These are phyloP conservation scores for Candida methanosorbosa DNA, from an alignment of 805 yeast species.

Conservation along the genomic window DNA sequence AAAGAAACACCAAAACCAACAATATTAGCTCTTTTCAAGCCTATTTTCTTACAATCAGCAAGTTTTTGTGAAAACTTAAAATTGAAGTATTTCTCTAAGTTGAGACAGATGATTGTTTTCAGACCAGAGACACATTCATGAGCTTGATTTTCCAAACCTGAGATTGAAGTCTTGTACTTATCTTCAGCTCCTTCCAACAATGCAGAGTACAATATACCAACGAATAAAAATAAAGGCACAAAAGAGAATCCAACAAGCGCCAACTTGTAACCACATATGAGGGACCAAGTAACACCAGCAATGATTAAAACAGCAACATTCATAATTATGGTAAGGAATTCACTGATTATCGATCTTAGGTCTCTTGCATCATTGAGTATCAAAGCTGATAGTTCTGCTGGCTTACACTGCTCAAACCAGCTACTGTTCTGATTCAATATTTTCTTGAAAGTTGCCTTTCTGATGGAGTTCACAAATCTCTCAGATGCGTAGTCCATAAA, in stretches of 20 bases:
- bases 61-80: conserved; percentile 26
- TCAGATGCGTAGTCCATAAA: conserved; percentile 56
- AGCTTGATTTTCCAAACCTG: conserved; percentile 39
- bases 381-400: conserved; percentile 54
- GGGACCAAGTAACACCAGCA: conserved; percentile 70
- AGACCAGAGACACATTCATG: conserved; percentile 51
- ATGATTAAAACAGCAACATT: conserved; percentile 45
- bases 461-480: conserved; percentile 48
- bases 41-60: conserved; percentile 25
- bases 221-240: conserved; percentile 50
- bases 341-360: conserved; percentile 54
- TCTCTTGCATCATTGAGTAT: conserved; percentile 80
- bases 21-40: conserved; percentile 42
- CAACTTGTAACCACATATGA: conserved; percentile 76
- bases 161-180: conserved; percentile 46
- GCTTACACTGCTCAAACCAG: conserved; percentile 40
- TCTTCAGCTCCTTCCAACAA: conserved; percentile 49
- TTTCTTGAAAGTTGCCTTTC: conserved; percentile 38
- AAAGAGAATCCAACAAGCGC: conserved; percentile 75
- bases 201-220: conserved; percentile 44
- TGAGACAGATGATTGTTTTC: conserved; percentile 53
- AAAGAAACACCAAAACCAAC: conserved; percentile 64
- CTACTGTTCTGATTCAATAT: conserved; percentile 42
- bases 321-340: conserved; percentile 46
- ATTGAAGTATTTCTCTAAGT: conserved; percentile 41